Evolutionary conservation across 805 yeast genomes (phyloP), one percentile per base, ranked within the genome.

Genomic region (Alloascoidea hylecoeti): DNA sequence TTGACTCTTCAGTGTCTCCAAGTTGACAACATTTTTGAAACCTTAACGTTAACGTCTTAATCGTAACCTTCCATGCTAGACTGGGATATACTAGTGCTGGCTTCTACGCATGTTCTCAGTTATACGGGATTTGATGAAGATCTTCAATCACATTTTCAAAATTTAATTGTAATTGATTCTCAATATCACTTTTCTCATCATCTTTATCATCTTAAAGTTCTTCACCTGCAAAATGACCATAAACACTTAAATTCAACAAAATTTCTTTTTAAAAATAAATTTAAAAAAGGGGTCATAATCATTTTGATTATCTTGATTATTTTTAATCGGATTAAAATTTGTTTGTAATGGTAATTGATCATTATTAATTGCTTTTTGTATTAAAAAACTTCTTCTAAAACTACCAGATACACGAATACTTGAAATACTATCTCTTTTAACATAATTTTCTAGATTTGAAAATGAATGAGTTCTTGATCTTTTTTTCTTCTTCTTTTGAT

Each of bases 221-320:
- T 59, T 89, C 96, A 49, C 98, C 98, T 0, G 98, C 98, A 60
- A 89, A 89, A 58, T 89, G 96, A 5, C 97, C 96, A 58, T 92
- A 92, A 12, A 89, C 60, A 6, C 89, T 72, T 36, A 49, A 88
- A 89, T 58, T 92, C 97, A 40, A 85, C 74, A 52, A 89, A 86
- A 52, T 92, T 89, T 15, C 78, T 70, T 1, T 96, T 80, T 42
- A 88, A 64, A 51, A 86, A 81, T 23, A 78, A 73, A 15, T 92
- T 86, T 16, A 55, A 52, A n/a, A 35, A 16, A 17, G 33, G 30
- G n/a, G 18, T 34, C 37, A 16, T 37, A 39, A n/a, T 37, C 38
- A 12, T 41, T 38, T 16, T n/a, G n/a, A n/a, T n/a, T n/a, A n/a
- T n/a, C n/a, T n/a, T n/a, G n/a, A n/a, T 23, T 23, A 9, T n/a